Evolutionary conservation across 495 filamentous ascomycete genomes (phyloP).

Genomic region (Rostrohypoxylon terebratum): DNA sequence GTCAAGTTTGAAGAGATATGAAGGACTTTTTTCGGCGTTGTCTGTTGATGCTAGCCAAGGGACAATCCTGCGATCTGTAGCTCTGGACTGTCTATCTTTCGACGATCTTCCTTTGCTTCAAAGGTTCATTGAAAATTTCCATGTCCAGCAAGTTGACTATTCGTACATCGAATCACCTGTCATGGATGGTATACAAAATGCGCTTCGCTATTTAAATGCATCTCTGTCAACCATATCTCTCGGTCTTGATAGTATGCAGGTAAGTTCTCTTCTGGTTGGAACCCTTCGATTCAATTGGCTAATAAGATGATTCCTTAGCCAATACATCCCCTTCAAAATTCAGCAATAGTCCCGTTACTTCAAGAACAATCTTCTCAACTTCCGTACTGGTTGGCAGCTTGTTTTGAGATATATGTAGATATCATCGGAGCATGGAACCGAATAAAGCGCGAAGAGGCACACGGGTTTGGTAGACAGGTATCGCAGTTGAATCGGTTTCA

Average conservation of each 20-base stretch:
- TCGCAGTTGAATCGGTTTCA: conserved; percentile 76
- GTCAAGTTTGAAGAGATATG: conserved; percentile 56
- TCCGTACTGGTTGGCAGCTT: conserved; percentile 58
- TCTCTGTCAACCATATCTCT: conserved; percentile 24
- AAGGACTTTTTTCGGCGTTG: conserved; percentile 36
- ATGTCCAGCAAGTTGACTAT: background rate
- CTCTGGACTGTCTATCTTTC: conserved; percentile 54
- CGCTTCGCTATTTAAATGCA: conserved; percentile 30
- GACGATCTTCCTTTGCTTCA: conserved; percentile 50
- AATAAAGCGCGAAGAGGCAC: conserved; percentile 51
- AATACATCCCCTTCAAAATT: conserved; percentile 74
- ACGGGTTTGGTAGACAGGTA: conserved; percentile 61
- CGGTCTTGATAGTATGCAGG: conserved; percentile 37
- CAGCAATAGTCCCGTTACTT: conserved; percentile 61
- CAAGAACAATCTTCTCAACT: conserved; percentile 46
- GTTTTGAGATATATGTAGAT: conserved; percentile 65
- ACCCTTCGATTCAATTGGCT: conserved; percentile 34
- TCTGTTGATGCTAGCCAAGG: conserved; percentile 24
- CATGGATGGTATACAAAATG: conserved; percentile 28
- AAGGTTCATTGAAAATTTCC: conserved; percentile 3
- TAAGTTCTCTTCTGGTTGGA: conserved; percentile 30
- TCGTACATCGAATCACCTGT: conserved; percentile 28
- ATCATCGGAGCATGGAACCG: conserved; percentile 49
- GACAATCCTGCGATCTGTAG: conserved; percentile 38
- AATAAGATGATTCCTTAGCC: conserved; percentile 56